Evolutionary conservation across 352 stramenopile species (phyloP), one percentile per base, ranked within the genome.

Genomic region (Poterioochromonas sp.): DNA sequence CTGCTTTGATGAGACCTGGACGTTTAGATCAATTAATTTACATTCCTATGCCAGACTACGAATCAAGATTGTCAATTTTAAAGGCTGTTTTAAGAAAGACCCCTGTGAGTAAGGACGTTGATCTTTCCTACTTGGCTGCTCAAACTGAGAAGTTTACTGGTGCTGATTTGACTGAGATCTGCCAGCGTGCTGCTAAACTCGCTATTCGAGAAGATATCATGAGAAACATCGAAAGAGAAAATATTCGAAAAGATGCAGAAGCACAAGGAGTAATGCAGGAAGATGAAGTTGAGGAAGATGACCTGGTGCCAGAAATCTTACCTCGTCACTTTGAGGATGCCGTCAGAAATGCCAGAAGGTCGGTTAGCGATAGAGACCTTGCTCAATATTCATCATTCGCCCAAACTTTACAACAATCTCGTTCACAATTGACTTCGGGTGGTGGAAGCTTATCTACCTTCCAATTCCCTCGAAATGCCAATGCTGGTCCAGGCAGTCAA

Each of bases 81-180:
- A 88, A 90, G 78, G 88, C 89, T 11, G 87, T 87, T 65, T 83
- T 95, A 5, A 84, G 89, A 49, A 93, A 94, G 79, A 90, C 83
- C 80, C 90, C 89, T 15, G 80, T 95, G 11, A 82, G 82, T 26
- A 82, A 88, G 1, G 85, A 90, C 58, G 82, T 94, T 64, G 83
- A 84, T 64, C 83, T 92, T 54, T 80, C 87, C 51, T 81, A 86
- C 22, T 79, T 94, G 34, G 88, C 88, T 26, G 83, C 89, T 63
- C 83, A 85, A 0, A 93, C 88, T 2, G 87, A 92, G 26, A 87
- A 87, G 18, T 94, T 98, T 83, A 98, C 93, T n/a, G 96, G 96
- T 82, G 96, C 96, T 47, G 96, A 99, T 89, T 86, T 99, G 65
- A 98, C 95, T 39, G 95, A 99, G 87, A 99, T 99, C 81, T 99